Percentiles rank a stretch among this genome's conserved stretches.
These are phyloP conservation scores for Cryptococcus sp. DNA, from an alignment of 1,284 basidiomycete species.

Conservation along the genomic window DNA sequence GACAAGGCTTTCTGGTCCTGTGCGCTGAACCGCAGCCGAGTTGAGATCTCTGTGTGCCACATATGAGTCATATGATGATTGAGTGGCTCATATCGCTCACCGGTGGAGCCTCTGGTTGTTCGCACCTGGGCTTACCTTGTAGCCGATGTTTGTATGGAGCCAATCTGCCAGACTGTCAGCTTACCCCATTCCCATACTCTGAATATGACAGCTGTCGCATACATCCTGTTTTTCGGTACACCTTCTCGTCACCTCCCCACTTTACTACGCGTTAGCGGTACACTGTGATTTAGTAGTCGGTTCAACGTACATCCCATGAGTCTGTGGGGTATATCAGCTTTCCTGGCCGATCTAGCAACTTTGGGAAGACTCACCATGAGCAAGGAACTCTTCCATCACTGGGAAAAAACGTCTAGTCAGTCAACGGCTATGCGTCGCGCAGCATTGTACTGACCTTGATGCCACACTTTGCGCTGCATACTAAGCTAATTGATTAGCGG, in stretches of 20 bases:
- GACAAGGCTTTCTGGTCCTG: conserved; percentile 18
- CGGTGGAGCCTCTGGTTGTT: conserved; percentile 19
- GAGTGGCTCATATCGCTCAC: conserved; percentile 1
- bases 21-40: conserved; percentile 20
- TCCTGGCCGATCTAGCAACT: not conserved
- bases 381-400: conserved; percentile 28
- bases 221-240: conserved; percentile 20
- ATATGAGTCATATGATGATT: not conserved
- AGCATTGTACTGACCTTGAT: conserved; percentile 12
- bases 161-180: conserved; percentile 12
- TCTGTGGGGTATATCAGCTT: conserved; percentile 8
- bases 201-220: not conserved
- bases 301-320: conserved; percentile 22
- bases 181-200: not conserved
- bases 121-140: conserved; percentile 24
- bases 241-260: conserved; percentile 26
- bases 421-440: not conserved
- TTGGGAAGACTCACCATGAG: conserved; percentile 13
- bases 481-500: conserved; percentile 3
- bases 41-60: conserved; percentile 17
- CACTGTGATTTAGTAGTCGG: not conserved
- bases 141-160: conserved; percentile 27
- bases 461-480: conserved; percentile 22
- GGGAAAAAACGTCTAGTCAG: not conserved
- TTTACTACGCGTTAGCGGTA: conserved; percentile 3